Conservation (phyloP, 192 early-diverging fungal genomes). For the Coemansia sp. region DNA sequence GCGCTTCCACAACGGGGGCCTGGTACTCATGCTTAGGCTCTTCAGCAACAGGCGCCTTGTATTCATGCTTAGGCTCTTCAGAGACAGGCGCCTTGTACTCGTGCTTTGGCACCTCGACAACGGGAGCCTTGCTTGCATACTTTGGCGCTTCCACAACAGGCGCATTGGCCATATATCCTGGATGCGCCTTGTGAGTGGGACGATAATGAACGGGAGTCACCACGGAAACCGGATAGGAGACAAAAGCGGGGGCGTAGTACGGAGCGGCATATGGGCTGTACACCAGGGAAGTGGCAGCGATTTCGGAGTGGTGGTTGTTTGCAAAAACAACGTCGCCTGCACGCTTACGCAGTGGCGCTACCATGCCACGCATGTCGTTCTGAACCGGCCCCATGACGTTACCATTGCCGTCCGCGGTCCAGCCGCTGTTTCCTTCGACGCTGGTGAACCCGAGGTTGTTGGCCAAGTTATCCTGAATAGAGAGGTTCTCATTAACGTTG, state of each 20-base stretch:
- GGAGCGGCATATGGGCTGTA: neutral
- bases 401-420: slow-evolving; percentile 30
- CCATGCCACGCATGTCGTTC: slow-evolving; percentile 17
- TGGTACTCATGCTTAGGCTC: slow-evolving; percentile 4
- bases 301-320: slow-evolving; percentile 9
- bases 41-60: slow-evolving; percentile 12
- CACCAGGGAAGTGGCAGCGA: slow-evolving; percentile 5
- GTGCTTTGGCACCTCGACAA: slow-evolving; percentile 8
- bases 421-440: slow-evolving; percentile 31
- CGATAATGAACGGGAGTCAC: slow-evolving; percentile 20
- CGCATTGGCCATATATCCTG: slow-evolving; percentile 7
- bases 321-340: slow-evolving; percentile 15
- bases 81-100: slow-evolving; percentile 16
- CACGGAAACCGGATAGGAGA: slow-evolving; percentile 8
- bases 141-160: slow-evolving; percentile 15
- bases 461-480: slow-evolving; percentile 22
- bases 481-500: slow-evolving; percentile 23
- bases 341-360: slow-evolving; percentile 9
- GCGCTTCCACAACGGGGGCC: slow-evolving; percentile 3
- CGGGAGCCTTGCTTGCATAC: slow-evolving; percentile 10
- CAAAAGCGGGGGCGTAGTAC: neutral
- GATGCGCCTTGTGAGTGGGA: slow-evolving; percentile 6
- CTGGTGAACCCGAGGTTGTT: slow-evolving; percentile 25
- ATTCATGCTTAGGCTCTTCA: slow-evolving; percentile 13
- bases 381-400: slow-evolving; percentile 25